Percentiles rank a stretch among this genome's conserved stretches.
Evolutionary conservation across 2,329 filamentous ascomycete species (phyloP).

Genomic region (Talaromyces albobiverticillius): DNA sequence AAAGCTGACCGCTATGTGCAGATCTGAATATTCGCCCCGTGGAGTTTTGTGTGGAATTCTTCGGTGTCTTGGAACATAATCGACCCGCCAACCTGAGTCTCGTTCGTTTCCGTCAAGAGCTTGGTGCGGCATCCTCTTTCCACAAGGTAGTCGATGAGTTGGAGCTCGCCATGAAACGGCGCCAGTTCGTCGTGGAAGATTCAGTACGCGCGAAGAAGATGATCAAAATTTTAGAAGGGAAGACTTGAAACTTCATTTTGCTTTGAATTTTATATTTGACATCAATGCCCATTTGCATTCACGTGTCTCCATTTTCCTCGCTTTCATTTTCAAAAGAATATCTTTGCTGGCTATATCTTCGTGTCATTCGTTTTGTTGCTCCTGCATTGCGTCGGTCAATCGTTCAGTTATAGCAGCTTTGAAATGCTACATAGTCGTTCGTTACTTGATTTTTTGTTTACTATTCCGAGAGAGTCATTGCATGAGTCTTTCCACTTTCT

Average conservation of each 20-base stretch:
- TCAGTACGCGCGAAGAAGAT: constrained; percentile 68
- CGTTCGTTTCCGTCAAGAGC: constrained; percentile 82
- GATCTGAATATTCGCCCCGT: constrained; percentile 82
- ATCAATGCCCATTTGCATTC: neutral
- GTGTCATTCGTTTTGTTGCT: constrained; percentile 6
- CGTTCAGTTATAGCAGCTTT: neutral
- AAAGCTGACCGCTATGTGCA: constrained; percentile 33
- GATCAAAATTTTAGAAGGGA: constrained; percentile 38
- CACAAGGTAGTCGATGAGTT: constrained; percentile 77
- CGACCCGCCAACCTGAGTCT: constrained; percentile 73
- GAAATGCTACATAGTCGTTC: neutral
- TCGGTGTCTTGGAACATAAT: constrained; percentile 83
- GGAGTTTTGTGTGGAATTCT: constrained; percentile 82
- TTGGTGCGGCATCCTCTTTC: constrained; percentile 88
- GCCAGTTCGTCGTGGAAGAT: constrained; percentile 67
- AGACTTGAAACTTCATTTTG: neutral
- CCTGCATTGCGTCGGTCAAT: constrained; percentile 2
- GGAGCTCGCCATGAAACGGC: constrained; percentile 63
- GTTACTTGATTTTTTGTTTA: neutral
- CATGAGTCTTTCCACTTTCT: too few species aligned
- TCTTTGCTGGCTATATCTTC: neutral
- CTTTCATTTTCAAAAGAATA: neutral
- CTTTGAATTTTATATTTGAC: neutral
- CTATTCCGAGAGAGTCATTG: too few species aligned
- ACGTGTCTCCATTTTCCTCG: neutral